Evolutionary conservation across 306 rosid species (phyloP).

Genomic region (Inga laurina): DNA sequence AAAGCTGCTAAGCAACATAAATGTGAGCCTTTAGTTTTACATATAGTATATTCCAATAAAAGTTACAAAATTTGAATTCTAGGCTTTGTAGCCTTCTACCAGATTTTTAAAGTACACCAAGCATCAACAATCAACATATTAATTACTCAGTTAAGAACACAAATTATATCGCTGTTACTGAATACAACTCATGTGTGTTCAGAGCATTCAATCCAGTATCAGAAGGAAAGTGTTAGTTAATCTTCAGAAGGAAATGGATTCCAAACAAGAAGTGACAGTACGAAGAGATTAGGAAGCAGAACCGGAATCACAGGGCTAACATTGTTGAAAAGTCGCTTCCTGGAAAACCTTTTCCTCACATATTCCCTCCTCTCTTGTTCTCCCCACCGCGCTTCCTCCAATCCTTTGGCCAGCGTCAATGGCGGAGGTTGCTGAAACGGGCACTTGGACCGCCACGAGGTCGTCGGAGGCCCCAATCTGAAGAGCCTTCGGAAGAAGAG

Average conservation of each 20-base stretch:
- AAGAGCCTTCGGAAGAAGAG: conserved; percentile 63
- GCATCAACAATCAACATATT: neutral
- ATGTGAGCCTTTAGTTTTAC: neutral
- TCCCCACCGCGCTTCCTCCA: conserved; percentile 65
- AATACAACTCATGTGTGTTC: neutral
- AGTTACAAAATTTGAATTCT: neutral
- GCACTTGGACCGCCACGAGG: conserved; percentile 88
- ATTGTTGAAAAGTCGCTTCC: conserved; percentile 42
- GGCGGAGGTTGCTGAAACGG: conserved; percentile 85
- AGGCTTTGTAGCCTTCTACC: neutral
- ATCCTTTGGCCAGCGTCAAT: conserved; percentile 63
- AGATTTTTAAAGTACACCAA: neutral
- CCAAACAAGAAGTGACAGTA: conserved; percentile 66
- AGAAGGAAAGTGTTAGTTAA: neutral
- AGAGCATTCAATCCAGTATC: neutral
- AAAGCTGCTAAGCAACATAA: neutral
- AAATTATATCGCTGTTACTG: neutral
- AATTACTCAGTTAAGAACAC: neutral
- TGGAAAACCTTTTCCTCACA: conserved; percentile 58
- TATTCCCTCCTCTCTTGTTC: conserved; percentile 43
- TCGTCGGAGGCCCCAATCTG: conserved; percentile 43
- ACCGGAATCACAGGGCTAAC: conserved; percentile 58
- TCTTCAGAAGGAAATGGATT: conserved; percentile 39
- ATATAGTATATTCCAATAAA: neutral
- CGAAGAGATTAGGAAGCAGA: conserved; percentile 58